phyloP scores from a whole-genome alignment of 1,284 basidiomycete genomes.

The Schizophyllum amplum region DNA sequence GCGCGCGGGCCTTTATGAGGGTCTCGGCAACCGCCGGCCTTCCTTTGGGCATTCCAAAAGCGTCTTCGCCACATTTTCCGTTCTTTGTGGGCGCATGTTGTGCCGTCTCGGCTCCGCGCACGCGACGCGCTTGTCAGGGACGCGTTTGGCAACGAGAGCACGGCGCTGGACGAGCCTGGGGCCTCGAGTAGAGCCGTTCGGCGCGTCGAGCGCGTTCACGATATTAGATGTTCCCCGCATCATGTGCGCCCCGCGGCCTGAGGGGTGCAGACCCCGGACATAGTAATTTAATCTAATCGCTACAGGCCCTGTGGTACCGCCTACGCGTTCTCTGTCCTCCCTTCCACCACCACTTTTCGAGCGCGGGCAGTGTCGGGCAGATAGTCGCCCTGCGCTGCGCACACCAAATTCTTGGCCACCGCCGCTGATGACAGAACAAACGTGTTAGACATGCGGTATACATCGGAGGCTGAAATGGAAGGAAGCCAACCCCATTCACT shows the following conservation, averaged over 20 bases:
- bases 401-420: neutral
- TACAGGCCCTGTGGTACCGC: no score
- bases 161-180: neutral
- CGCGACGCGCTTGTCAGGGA: neutral
- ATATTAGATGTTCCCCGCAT: neutral
- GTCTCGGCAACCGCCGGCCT: neutral
- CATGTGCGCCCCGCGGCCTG: neutral
- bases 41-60: neutral
- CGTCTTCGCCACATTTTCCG: neutral
- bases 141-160: neutral
- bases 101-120: neutral
- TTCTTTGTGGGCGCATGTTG: neutral
- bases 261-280: neutral
- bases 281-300: neutral
- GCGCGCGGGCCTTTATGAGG: neutral
- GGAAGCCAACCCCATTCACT: neutral
- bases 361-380: neutral
- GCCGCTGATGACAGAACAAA: neutral
- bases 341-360: neutral
- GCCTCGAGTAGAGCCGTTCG: neutral
- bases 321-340: neutral
- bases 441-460: neutral
- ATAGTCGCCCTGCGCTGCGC: neutral
- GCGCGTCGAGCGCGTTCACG: neutral
- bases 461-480: neutral